A percentile compares a stretch with the other conserved stretches of the same genome.
Conservation (phyloP, 371 early-diverging fungal genomes). For the Sporodiniella umbellata region DNA sequence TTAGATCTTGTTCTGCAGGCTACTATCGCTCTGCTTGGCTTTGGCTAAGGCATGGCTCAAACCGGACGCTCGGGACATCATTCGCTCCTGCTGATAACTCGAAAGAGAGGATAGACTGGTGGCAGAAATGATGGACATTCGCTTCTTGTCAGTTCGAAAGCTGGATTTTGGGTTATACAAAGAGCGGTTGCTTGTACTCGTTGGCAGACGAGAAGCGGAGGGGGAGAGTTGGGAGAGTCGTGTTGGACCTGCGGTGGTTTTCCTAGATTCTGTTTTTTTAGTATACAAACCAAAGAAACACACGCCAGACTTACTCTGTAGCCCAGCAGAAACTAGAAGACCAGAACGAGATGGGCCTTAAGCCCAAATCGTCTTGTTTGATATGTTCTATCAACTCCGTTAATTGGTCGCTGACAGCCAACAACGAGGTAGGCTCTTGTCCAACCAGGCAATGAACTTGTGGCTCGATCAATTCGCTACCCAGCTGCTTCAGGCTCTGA, state of each 20-base stretch:
- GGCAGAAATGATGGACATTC: constrained; percentile 36
- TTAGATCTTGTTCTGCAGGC: background rate
- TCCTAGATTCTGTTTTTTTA: background rate
- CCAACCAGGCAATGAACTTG: constrained; percentile 42
- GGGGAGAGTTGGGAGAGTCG: constrained; percentile 8
- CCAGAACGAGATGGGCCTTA: constrained; percentile 11
- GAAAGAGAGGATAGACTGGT: constrained; percentile 46
- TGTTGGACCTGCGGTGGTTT: background rate
- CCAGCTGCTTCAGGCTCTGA: constrained; percentile 24
- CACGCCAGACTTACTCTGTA: too few relatives aligned
- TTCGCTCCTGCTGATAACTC: constrained; percentile 46
- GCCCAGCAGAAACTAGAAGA: too few relatives aligned
- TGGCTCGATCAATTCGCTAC: constrained; percentile 30
- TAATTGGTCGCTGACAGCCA: constrained; percentile 34
- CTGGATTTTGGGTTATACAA: background rate
- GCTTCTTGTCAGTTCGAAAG: constrained; percentile 27
- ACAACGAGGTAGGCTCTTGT: constrained; percentile 26
- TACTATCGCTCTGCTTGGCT: background rate
- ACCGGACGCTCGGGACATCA: constrained; percentile 36
- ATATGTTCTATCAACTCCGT: constrained; percentile 38
- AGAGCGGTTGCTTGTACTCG: constrained; percentile 5
- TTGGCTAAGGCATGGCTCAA: constrained; percentile 30
- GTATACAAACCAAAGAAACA: too few relatives aligned
- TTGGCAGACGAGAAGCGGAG: constrained; percentile 16
- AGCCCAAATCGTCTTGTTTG: constrained; percentile 30